Percentiles rank a stretch among this genome's conserved stretches.
Conservation (phyloP, 345 rosid species). For the Hibiscus tridactylites region DNA sequence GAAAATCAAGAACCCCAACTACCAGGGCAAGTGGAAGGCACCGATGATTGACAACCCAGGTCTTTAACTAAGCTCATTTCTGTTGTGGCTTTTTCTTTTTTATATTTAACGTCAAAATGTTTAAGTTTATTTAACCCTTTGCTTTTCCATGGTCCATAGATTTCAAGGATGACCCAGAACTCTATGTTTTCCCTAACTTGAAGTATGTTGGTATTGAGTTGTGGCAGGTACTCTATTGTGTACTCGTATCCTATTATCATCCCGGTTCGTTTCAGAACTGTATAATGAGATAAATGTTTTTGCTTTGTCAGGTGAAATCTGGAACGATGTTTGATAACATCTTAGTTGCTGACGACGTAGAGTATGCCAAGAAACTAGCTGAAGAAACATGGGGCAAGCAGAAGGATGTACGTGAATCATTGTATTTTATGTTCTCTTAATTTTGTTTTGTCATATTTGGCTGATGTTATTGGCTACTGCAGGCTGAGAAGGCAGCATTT, state of each 20-base stretch:
- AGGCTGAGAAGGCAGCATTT: constrained; percentile 96
- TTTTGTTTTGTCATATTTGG: constrained; percentile 4
- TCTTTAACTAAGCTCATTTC: constrained; percentile 11
- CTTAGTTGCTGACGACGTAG: constrained; percentile 66
- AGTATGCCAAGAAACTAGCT: constrained; percentile 74
- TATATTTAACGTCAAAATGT: neutral
- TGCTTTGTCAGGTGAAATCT: constrained; percentile 64
- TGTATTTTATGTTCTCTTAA: neutral
- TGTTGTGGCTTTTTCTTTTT: neutral
- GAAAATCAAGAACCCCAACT: constrained; percentile 94
- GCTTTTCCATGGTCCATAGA: constrained; percentile 33
- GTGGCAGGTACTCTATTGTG: constrained; percentile 70
- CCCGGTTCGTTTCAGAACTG: neutral
- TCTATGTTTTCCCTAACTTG: constrained; percentile 81
- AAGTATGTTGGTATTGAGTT: constrained; percentile 90
- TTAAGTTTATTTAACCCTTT: neutral
- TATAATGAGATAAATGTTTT: neutral
- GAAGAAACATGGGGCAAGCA: constrained; percentile 96
- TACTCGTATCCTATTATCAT: neutral
- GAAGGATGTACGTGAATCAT: constrained; percentile 59
- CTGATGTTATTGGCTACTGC: constrained; percentile 18
- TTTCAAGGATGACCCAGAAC: constrained; percentile 88
- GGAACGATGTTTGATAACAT: constrained; percentile 93
- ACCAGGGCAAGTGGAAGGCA: constrained; percentile 96
- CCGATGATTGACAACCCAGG: constrained; percentile 99